phyloP scores from a whole-genome alignment of 2,329 filamentous ascomycete genomes.

The Microsporum ferrugineum region DNA sequence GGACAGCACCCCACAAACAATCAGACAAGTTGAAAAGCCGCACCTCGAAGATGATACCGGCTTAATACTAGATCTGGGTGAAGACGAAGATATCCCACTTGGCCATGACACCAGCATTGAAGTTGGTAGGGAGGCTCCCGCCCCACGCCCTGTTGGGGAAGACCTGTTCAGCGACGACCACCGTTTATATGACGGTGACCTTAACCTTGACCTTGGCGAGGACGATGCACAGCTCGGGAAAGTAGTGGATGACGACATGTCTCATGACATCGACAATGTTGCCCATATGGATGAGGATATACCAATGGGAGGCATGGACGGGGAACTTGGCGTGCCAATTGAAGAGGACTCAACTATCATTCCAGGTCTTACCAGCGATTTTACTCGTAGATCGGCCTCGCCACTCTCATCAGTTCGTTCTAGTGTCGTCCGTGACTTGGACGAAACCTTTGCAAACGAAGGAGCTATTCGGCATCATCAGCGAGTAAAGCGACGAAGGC shows the following conservation, averaged over 20 bases:
- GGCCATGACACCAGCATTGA: constrained; percentile 61
- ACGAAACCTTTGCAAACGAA: constrained; percentile 44
- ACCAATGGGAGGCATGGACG: constrained; percentile 35
- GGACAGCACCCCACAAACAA: constrained; percentile 49
- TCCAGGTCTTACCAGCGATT: constrained; percentile 20
- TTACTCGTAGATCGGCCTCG: constrained; percentile 39
- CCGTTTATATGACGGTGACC: constrained; percentile 40
- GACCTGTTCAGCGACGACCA: constrained; percentile 50
- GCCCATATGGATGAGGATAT: constrained; percentile 46
- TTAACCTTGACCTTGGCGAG: constrained; percentile 42
- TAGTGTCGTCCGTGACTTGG: constrained; percentile 49
- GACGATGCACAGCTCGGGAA: constrained; percentile 35
- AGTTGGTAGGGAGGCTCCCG: constrained; percentile 75
- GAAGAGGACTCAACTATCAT: constrained; percentile 39
- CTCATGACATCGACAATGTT: constrained; percentile 48
- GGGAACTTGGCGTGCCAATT: constrained; percentile 48
- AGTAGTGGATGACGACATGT: constrained; percentile 27
- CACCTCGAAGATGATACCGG: constrained; percentile 57
- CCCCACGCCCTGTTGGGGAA: constrained; percentile 49
- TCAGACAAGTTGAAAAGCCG: constrained; percentile 42
- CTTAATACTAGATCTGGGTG: constrained; percentile 60
- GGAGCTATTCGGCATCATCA: constrained; percentile 54
- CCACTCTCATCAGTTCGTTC: constrained; percentile 44
- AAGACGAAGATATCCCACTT: constrained; percentile 56
- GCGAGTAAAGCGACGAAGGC: constrained; percentile 65